Evolutionary conservation across 495 filamentous ascomycete species (phyloP).

Genomic region (Neurospora terricola): DNA sequence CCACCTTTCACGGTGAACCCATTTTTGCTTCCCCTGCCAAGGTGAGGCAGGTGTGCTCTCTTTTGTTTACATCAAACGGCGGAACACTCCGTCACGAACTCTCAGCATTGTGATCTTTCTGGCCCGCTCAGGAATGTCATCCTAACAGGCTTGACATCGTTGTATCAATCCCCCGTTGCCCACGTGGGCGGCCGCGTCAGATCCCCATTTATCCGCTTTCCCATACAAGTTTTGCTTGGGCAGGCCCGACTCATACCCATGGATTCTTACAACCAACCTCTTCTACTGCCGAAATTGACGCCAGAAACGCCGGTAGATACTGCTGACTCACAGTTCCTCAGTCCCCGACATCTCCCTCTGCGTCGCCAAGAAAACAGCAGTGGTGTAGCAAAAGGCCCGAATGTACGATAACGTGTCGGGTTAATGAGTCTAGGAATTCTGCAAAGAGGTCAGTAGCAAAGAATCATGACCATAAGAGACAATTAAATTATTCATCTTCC

Average conservation of each 20-base stretch:
- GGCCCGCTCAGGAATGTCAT: not conserved
- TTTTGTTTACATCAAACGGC: not conserved
- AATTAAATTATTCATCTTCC: not conserved
- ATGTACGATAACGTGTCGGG: not conserved
- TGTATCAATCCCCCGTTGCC: not conserved
- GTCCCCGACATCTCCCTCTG: not conserved
- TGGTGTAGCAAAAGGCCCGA: not conserved
- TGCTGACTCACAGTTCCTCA: not conserved
- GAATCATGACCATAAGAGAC: not conserved
- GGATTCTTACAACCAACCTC: not conserved
- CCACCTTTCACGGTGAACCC: not conserved
- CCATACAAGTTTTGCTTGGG: not conserved
- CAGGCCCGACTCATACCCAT: not conserved
- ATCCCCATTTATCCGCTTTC: not conserved
- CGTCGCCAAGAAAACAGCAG: not conserved
- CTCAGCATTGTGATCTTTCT: not conserved
- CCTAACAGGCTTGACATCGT: rapidly evolving
- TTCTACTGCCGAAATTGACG: not conserved
- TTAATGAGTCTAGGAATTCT: not conserved
- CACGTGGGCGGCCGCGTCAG: not conserved
- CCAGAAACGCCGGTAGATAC: not conserved
- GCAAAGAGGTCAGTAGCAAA: not conserved
- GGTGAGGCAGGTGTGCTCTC: not conserved
- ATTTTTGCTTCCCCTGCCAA: not conserved
- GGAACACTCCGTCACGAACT: not conserved